Conservation (phyloP, 495 filamentous ascomycete genomes). For the Hyaloscypha hepaticicola region DNA sequence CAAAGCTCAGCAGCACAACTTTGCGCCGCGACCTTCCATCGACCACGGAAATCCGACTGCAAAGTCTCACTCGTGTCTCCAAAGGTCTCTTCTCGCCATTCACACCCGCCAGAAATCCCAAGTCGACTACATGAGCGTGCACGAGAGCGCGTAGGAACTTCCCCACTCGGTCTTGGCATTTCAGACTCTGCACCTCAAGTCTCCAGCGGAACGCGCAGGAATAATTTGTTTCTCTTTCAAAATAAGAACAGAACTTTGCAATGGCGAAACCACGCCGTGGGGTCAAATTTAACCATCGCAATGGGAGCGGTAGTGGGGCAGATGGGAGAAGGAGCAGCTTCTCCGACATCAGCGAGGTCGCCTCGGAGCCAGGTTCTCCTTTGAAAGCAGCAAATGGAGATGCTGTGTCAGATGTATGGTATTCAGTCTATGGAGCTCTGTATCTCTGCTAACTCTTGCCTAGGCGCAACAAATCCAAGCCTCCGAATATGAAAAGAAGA, state of each 20-base stretch:
- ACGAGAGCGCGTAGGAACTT: conserved; percentile 3
- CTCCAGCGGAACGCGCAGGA: neutral
- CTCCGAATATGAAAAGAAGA: conserved; percentile 97
- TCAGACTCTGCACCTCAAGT: neutral
- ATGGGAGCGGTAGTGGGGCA: conserved; percentile 40
- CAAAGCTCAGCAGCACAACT: conserved; percentile 2
- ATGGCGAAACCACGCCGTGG: conserved; percentile 78
- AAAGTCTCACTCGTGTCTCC: neutral
- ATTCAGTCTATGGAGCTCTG: neutral
- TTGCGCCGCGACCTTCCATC: neutral
- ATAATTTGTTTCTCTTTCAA: neutral
- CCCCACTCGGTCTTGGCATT: conserved; percentile 8
- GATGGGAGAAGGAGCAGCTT: conserved; percentile 66
- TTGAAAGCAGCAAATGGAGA: conserved; percentile 22
- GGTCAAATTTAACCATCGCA: conserved; percentile 79
- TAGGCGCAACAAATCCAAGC: conserved; percentile 46
- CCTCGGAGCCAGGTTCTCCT: conserved; percentile 47
- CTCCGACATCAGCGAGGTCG: conserved; percentile 77
- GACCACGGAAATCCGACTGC: neutral
- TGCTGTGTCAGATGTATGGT: conserved; percentile 30
- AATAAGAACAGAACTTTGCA: neutral
- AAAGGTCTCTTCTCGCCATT: neutral
- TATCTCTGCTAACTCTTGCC: conserved; percentile 18
- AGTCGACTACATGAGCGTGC: conserved; percentile 6
- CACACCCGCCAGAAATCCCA: neutral